Conservation (phyloP, 2,329 filamentous ascomycete species). For the Harringtonia aguacate region DNA sequence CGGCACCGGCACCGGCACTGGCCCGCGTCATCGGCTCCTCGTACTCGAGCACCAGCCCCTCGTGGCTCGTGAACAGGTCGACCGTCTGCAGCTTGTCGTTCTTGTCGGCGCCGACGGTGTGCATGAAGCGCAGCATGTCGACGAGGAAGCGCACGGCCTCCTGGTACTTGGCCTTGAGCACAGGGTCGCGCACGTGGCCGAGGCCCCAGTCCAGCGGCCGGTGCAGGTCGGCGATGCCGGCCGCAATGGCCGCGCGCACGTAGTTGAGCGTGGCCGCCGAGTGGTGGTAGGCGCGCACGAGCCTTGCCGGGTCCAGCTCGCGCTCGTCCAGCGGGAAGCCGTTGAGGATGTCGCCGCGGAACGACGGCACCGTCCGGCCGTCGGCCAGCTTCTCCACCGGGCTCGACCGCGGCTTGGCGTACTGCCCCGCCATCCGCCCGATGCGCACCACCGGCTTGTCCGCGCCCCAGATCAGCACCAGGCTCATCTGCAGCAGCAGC, state of each 20-base stretch:
- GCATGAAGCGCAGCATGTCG: slow-evolving; percentile 88
- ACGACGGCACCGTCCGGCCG: slow-evolving; percentile 74
- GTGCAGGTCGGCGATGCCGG: slow-evolving; percentile 88
- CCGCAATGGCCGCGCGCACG: slow-evolving; percentile 70
- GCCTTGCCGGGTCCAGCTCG: slow-evolving; percentile 67
- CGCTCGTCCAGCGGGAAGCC: slow-evolving; percentile 70
- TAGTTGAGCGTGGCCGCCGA: slow-evolving; percentile 93
- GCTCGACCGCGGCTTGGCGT: slow-evolving; percentile 88
- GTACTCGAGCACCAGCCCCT: slow-evolving; percentile 88
- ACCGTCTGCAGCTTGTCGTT: slow-evolving; percentile 79
- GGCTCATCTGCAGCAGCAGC: slow-evolving; percentile 89
- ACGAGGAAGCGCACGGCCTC: slow-evolving; percentile 76
- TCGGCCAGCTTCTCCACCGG: slow-evolving; percentile 67
- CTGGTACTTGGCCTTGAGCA: slow-evolving; percentile 77
- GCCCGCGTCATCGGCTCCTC: slow-evolving; percentile 79
- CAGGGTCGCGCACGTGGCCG: slow-evolving; percentile 77
- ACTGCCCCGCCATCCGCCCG: slow-evolving; percentile 93
- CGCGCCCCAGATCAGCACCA: slow-evolving; percentile 85
- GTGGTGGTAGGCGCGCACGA: slow-evolving; percentile 91
- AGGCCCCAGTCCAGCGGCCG: slow-evolving; percentile 90
- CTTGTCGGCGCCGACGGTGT: slow-evolving; percentile 81
- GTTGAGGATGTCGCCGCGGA: slow-evolving; percentile 92
- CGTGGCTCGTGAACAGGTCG: slow-evolving; percentile 91
- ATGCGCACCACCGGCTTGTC: slow-evolving; percentile 81
- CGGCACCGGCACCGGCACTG: no score